phyloP scores from a whole-genome alignment of 2,329 filamentous ascomycete genomes.

The Emmonsiellopsis sp. region DNA sequence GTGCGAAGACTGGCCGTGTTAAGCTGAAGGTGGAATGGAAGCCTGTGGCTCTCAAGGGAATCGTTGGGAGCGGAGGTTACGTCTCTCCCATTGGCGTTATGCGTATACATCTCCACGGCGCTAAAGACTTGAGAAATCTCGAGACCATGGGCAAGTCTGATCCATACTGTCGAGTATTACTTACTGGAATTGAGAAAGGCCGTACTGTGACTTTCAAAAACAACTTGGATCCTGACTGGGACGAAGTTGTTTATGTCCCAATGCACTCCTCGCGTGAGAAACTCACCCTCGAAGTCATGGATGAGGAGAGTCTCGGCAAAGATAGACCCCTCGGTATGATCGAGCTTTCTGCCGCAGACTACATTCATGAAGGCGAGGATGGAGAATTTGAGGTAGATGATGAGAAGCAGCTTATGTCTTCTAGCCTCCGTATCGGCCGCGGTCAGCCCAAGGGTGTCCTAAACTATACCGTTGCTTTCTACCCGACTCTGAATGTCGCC shows the following conservation, averaged over 20 bases:
- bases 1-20: constrained; percentile 70
- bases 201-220: constrained; percentile 94
- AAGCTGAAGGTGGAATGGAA: constrained; percentile 95
- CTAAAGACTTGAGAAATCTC: constrained; percentile 75
- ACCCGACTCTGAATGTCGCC: constrained; percentile 74
- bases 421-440: constrained; percentile 65
- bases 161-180: constrained; percentile 78
- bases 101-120: constrained; percentile 83
- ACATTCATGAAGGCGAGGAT: constrained; percentile 64
- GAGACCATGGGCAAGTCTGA: constrained; percentile 97
- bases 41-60: constrained; percentile 76
- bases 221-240: constrained; percentile 89
- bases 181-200: constrained; percentile 84
- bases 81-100: constrained; percentile 90
- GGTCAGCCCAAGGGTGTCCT: constrained; percentile 69
- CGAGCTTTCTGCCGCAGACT: constrained; percentile 70
- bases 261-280: constrained; percentile 78
- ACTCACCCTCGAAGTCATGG: constrained; percentile 88
- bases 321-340: constrained; percentile 79
- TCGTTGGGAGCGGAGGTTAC: constrained; percentile 72
- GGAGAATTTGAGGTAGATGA: constrained; percentile 77
- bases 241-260: constrained; percentile 90
- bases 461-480: constrained; percentile 80
- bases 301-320: constrained; percentile 83
- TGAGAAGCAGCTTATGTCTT: constrained; percentile 57